These are phyloP conservation scores for Candida qinlingensis DNA, from an alignment of 805 yeast species.

Conservation along the genomic window DNA sequence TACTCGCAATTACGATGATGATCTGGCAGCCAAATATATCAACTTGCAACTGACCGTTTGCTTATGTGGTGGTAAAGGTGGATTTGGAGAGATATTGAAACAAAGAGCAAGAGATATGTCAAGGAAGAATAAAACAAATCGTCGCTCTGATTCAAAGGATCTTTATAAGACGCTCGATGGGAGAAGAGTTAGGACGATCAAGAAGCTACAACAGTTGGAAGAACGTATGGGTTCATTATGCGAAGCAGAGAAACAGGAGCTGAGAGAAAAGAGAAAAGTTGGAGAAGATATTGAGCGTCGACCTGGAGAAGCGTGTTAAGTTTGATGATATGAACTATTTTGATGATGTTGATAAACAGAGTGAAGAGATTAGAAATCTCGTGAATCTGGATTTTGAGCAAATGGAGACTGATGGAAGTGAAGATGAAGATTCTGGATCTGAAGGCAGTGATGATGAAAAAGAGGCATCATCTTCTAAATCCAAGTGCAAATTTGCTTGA, in stretches of 20 bases:
- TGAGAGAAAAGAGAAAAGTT: constrained; percentile 34
- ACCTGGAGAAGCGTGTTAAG: constrained; percentile 24
- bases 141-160: constrained; percentile 25
- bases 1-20: not conserved
- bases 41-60: constrained; percentile 30
- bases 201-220: constrained; percentile 33
- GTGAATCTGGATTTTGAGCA: constrained; percentile 16
- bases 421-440: not conserved
- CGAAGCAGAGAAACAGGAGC: constrained; percentile 14
- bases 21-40: constrained; percentile 1
- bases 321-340: constrained; percentile 33
- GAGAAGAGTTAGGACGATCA: constrained; percentile 30
- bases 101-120: constrained; percentile 33
- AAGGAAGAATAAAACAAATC: constrained; percentile 25
- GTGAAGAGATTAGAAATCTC: constrained; percentile 29
- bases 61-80: constrained; percentile 50
- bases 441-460: constrained; percentile 4
- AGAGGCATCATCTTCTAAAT: not conserved
- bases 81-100: constrained; percentile 38
- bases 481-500: not conserved
- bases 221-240: constrained; percentile 17
- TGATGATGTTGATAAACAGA: constrained; percentile 35
- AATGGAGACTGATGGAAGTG: constrained; percentile 2
- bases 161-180: constrained; percentile 38
- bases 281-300: constrained; percentile 28